Conservation (phyloP, 1,284 basidiomycete species). For the Sphagnurus paluster region DNA sequence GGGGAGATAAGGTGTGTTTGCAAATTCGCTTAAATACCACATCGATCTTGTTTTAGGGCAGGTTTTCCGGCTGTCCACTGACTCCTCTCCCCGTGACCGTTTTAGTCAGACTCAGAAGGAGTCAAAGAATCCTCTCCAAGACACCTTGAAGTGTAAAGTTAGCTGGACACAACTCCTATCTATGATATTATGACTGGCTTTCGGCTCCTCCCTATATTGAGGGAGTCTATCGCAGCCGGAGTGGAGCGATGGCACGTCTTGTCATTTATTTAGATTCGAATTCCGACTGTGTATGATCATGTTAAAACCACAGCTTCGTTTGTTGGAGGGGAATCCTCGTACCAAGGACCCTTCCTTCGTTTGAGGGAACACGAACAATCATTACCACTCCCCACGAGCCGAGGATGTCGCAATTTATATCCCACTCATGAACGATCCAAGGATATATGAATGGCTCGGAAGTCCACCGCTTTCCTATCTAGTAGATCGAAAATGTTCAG, state of each 20-base stretch:
- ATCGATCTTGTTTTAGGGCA: slow-evolving; percentile 23
- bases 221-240: too few species aligned
- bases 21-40: slow-evolving; percentile 16
- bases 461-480: slow-evolving; percentile 53
- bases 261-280: too few species aligned
- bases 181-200: too few species aligned
- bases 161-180: too few species aligned
- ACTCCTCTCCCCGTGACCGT: background rate
- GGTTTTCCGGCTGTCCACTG: too few species aligned
- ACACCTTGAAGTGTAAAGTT: too few species aligned
- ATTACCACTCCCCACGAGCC: slow-evolving; percentile 58
- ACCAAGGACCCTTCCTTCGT: slow-evolving; percentile 55
- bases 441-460: slow-evolving; percentile 44
- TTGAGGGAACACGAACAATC: slow-evolving; percentile 51
- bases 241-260: too few species aligned
- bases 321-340: slow-evolving; percentile 41
- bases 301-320: slow-evolving; percentile 32
- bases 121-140: background rate
- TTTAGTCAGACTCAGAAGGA: background rate
- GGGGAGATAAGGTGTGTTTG: slow-evolving; percentile 13
- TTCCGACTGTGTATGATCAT: slow-evolving; percentile 20
- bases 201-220: too few species aligned
- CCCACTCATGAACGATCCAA: slow-evolving; percentile 49
- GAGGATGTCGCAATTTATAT: slow-evolving; percentile 40
- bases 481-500: slow-evolving; percentile 7